Base-by-base conservation (phyloP, 139 green algal species). In the Nannochloris sp. region DNA sequence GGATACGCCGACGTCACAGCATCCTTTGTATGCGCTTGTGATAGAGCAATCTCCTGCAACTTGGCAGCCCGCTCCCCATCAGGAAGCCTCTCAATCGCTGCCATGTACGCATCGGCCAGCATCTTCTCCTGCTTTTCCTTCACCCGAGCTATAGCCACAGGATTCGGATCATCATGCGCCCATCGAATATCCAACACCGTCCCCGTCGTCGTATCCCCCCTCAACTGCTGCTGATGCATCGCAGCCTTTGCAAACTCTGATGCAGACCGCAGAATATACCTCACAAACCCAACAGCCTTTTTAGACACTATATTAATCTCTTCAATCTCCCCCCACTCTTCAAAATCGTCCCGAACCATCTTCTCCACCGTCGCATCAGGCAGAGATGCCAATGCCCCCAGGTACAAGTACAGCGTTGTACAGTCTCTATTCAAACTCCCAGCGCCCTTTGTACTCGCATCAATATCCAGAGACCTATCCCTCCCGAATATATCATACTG, bases 191-290 rank as follows among this genome's bases (percentile, higher is more conserved):
- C 78, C 44, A 91, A 63, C 26, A 88, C 71, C 66, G 89, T 74
- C 17, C 58, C 48, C 14, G 55, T 60, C 20, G 44, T 73, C 56
- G 83, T 49, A 36, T 62, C 71, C 29, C 68, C 82, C 6, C 73
- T 73, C 44, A 89, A 71, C 8, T 50, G 55, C 61, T 90, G 82
- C 45, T 75, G 66, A 61, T 89, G 73, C 81, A 90, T 90, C 2
- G 84, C 85, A 46, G 82, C 81, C 63, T 89, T 89, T 36, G 85
- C 85, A 81, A 91, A 91, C 73, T 91, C 85, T 6, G 85, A 81
- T 31, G 59, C 78, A 59, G 51, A 70, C 10, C 85, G 79, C 81
- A 79, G 86, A 50, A 77, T 65, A 62, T 79, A 91, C 59, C 69
- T 62, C 1, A 91, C 74, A 69, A 91, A 91, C 0, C 76, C 83